Conservation (phyloP, 2,329 filamentous ascomycete species). For the Pseudogymnoascus sp. region DNA sequence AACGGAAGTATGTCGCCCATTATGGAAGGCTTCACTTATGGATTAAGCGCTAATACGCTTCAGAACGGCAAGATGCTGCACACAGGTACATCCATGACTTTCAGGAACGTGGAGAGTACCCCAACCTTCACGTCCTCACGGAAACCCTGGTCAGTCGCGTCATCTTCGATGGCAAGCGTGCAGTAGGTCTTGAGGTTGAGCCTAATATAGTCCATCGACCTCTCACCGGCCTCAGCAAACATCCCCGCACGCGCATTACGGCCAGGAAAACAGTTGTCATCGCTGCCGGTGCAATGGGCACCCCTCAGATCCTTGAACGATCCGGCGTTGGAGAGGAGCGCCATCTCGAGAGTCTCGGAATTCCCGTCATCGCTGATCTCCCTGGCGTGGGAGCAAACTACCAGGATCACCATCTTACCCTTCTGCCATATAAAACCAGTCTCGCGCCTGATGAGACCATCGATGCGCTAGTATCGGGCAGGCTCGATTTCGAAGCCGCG, state of each 20-base stretch:
- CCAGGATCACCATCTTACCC: slow-evolving; percentile 48
- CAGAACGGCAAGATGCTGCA: slow-evolving; percentile 48
- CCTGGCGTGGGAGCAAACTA: slow-evolving; percentile 48
- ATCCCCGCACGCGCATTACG: slow-evolving; percentile 32
- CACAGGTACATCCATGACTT: slow-evolving; percentile 47
- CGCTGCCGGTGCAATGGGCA: slow-evolving; percentile 32
- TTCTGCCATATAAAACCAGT: slow-evolving; percentile 45
- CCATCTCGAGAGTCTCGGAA: slow-evolving; percentile 40
- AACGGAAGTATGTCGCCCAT: slow-evolving; percentile 33
- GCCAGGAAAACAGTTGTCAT: slow-evolving; percentile 49
- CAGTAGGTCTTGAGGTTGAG: slow-evolving; percentile 52
- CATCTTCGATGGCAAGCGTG: slow-evolving; percentile 45
- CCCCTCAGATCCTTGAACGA: slow-evolving; percentile 46
- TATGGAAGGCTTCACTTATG: neutral
- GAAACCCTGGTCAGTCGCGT: slow-evolving; percentile 50
- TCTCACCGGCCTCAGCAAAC: slow-evolving; percentile 23
- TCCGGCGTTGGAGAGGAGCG: slow-evolving; percentile 52
- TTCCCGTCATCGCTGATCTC: slow-evolving; percentile 40
- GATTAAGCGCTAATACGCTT: neutral
- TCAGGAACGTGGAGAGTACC: slow-evolving; percentile 40
- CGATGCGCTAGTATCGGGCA: slow-evolving; percentile 45
- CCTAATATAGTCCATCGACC: slow-evolving; percentile 39
- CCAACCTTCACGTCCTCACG: slow-evolving; percentile 52
- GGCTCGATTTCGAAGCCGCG: slow-evolving; percentile 38
- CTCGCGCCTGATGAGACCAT: slow-evolving; percentile 42